Percentiles rank a stretch among this genome's conserved stretches.
These are phyloP conservation scores for Ophiorrhiza pumila DNA, from an alignment of 257 asterid genomes.

Conservation along the genomic window DNA sequence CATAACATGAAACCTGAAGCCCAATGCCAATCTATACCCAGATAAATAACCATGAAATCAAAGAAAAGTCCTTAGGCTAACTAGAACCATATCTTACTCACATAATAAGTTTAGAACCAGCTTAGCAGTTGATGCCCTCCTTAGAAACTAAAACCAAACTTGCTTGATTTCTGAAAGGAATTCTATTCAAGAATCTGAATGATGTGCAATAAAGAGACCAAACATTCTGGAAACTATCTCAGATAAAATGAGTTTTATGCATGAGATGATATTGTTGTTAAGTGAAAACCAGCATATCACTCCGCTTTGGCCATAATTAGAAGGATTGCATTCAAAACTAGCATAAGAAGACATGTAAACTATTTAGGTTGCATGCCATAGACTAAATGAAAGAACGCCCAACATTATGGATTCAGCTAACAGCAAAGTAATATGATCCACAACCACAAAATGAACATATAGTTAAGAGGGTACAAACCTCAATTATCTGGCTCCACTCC, in stretches of 20 bases:
- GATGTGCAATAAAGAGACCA: slow-evolving; percentile 27
- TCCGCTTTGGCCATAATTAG: slow-evolving; percentile 18
- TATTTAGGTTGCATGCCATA: neutral
- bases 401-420: neutral
- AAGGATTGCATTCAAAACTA: neutral
- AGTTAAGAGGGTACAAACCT: slow-evolving; percentile 58
- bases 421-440: slow-evolving; percentile 2
- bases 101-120: slow-evolving; percentile 5
- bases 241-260: slow-evolving; percentile 25
- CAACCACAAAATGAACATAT: neutral
- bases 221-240: slow-evolving; percentile 29
- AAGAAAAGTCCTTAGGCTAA: neutral
- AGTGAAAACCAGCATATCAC: slow-evolving; percentile 23
- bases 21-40: neutral
- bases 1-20: neutral
- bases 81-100: slow-evolving; percentile 1
- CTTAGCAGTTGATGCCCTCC: neutral
- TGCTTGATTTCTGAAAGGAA: slow-evolving; percentile 25
- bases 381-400: neutral
- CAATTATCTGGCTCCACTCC: slow-evolving; percentile 78
- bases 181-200: slow-evolving; percentile 27
- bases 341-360: neutral
- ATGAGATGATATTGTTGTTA: slow-evolving; percentile 26
- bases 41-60: neutral
- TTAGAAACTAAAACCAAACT: slow-evolving; percentile 13